phyloP scores from a whole-genome alignment of 768 basidiomycete genomes.

The Collybia nuda region DNA sequence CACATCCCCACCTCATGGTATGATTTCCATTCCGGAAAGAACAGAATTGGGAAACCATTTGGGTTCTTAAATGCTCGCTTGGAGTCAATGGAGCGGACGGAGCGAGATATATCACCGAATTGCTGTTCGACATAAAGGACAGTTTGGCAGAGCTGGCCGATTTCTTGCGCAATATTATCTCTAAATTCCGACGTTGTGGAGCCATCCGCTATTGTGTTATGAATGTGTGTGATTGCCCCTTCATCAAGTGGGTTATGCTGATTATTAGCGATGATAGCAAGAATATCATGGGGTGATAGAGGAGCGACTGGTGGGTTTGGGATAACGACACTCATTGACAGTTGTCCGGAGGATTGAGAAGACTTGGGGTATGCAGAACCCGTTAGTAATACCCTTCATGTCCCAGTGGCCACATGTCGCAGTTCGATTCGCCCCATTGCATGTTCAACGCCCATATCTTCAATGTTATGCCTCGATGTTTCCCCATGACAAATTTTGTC shows the following conservation, averaged over 20 bases:
- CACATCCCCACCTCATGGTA: not conserved
- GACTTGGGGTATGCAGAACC: no score
- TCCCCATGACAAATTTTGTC: no score
- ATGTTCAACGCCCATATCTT: no score
- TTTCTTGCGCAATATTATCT: not conserved
- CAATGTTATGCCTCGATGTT: no score
- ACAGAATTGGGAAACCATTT: not conserved
- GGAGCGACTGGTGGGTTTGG: not conserved
- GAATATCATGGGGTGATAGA: not conserved
- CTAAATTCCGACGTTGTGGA: not conserved
- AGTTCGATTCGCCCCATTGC: no score
- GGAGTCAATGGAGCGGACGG: not conserved
- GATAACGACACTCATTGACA: not conserved
- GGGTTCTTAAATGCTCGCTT: not conserved
- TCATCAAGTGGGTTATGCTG: not conserved
- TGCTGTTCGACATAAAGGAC: slow-evolving; percentile 3
- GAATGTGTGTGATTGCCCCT: not conserved
- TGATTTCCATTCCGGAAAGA: slow-evolving; percentile 1
- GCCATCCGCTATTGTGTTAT: not conserved
- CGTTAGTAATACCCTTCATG: no score
- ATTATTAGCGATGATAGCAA: not conserved
- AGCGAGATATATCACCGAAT: not conserved
- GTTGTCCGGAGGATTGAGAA: not conserved
- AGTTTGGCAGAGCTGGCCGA: not conserved
- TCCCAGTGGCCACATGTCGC: no score